phyloP scores from a whole-genome alignment of 1,284 basidiomycete species.

The Malassezia sp. region DNA sequence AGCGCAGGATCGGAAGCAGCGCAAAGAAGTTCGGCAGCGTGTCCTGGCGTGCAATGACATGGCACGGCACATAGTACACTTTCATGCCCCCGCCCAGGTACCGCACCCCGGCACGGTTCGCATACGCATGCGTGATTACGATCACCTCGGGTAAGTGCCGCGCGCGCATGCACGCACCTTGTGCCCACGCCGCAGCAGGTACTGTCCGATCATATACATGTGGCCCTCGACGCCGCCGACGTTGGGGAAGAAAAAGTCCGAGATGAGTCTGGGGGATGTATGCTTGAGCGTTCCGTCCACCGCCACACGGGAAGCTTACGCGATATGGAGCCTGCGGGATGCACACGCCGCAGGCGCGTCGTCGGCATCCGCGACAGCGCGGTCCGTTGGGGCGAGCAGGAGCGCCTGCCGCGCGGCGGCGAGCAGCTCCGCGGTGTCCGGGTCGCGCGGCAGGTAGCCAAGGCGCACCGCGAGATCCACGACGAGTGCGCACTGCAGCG shows the following conservation, averaged over 20 bases:
- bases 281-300: too few relatives aligned
- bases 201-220: slow-evolving; percentile 57
- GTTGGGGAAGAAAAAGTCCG: slow-evolving; percentile 89
- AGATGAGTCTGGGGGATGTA: slow-evolving; percentile 62
- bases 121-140: slow-evolving; percentile 83
- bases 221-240: slow-evolving; percentile 95
- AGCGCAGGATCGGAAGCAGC: slow-evolving; percentile 77
- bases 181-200: slow-evolving; percentile 70
- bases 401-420: not conserved
- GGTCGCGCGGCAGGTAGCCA: not conserved
- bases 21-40: slow-evolving; percentile 89
- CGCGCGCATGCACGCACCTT: slow-evolving; percentile 53
- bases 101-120: slow-evolving; percentile 71
- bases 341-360: not conserved
- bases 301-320: slow-evolving; percentile 12
- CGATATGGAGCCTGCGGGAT: slow-evolving; percentile 3
- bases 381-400: not conserved
- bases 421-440: not conserved
- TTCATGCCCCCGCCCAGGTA: slow-evolving; percentile 75
- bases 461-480: not conserved
- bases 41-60: slow-evolving; percentile 59
- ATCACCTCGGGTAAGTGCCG: slow-evolving; percentile 58
- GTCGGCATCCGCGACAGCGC: too few relatives aligned
- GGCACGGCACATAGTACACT: slow-evolving; percentile 85
- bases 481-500: not conserved